Evolutionary conservation across 2,329 filamentous ascomycete species (phyloP).

Genomic region (Colletotrichum limetticola): DNA sequence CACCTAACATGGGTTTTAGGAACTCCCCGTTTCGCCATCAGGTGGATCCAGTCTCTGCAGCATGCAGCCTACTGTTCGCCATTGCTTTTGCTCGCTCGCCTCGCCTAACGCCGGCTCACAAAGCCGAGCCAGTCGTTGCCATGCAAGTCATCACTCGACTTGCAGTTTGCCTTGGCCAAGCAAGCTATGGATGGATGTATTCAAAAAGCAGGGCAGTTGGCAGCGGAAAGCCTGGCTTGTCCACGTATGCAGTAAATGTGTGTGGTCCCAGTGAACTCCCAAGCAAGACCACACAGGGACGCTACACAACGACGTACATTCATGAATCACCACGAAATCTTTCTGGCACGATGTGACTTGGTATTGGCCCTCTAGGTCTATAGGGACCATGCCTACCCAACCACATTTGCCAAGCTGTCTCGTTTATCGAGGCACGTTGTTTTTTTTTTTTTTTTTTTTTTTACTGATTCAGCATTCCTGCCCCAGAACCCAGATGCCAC

Average conservation of each 20-base stretch:
- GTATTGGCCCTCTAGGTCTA: not conserved
- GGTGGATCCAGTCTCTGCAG: not conserved
- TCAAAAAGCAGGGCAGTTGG: not conserved
- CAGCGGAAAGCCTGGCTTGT: not conserved
- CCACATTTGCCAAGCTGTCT: not conserved
- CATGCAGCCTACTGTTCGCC: not conserved
- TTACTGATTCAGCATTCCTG: not conserved
- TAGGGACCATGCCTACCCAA: not conserved
- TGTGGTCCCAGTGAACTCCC: no score
- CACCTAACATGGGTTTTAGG: not conserved
- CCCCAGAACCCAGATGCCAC: not conserved
- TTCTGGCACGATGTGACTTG: not conserved
- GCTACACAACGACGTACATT: not conserved
- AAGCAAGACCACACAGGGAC: not conserved
- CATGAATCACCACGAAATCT: not conserved
- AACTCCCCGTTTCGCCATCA: not conserved
- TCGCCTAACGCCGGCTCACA: not conserved
- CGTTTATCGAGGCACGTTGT: not conserved
- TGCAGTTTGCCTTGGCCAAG: not conserved
- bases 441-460: no score
- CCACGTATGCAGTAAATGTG: not conserved
- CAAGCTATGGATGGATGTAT: not conserved
- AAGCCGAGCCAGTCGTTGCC: constrained; percentile 17
- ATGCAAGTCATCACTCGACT: constrained; percentile 13
- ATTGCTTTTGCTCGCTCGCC: not conserved